phyloP scores from a whole-genome alignment of 2,329 filamentous ascomycete genomes.

The Pyricularia pennisetigena region DNA sequence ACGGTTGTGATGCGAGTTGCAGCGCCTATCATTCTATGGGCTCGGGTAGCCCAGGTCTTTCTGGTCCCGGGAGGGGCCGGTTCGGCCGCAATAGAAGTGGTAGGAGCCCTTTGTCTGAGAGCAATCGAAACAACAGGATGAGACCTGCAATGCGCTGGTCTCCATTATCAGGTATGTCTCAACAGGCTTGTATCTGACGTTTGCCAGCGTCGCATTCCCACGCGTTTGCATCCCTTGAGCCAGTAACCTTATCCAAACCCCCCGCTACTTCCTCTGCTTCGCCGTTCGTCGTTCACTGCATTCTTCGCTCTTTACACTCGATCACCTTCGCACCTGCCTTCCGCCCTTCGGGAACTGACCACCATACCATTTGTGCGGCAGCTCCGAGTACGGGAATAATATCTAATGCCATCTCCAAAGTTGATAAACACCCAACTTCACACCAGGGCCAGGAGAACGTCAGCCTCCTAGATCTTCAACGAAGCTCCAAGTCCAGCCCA shows the following conservation, averaged over 20 bases:
- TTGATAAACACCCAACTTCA: slow-evolving; percentile 53
- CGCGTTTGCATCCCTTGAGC: not conserved
- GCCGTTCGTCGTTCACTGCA: not conserved
- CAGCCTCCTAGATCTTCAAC: slow-evolving; percentile 65
- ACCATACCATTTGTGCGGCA: slow-evolving; percentile 3
- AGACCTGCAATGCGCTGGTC: slow-evolving; percentile 32
- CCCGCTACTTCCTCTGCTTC: not conserved
- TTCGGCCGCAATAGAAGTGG: slow-evolving; percentile 59
- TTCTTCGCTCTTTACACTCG: not conserved
- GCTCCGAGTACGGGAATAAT: slow-evolving; percentile 58
- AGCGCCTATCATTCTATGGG: slow-evolving; percentile 31
- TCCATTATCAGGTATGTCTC: slow-evolving; percentile 31
- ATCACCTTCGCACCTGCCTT: not conserved
- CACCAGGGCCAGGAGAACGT: slow-evolving; percentile 65
- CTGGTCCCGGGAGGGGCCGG: slow-evolving; percentile 75
- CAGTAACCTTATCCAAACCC: not conserved
- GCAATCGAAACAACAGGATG: slow-evolving; percentile 38
- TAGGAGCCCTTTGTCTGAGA: slow-evolving; percentile 52
- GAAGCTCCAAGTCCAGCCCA: slow-evolving; percentile 47
- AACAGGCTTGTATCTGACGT: not conserved
- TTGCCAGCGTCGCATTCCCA: not conserved
- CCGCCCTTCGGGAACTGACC: not conserved
- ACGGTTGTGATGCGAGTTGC: slow-evolving; percentile 18
- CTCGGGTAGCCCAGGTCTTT: slow-evolving; percentile 59
- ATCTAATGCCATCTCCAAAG: slow-evolving; percentile 82